These are phyloP conservation scores for Kodamaea fungicola DNA, from an alignment of 1,139 yeast species.

Conservation along the genomic window DNA sequence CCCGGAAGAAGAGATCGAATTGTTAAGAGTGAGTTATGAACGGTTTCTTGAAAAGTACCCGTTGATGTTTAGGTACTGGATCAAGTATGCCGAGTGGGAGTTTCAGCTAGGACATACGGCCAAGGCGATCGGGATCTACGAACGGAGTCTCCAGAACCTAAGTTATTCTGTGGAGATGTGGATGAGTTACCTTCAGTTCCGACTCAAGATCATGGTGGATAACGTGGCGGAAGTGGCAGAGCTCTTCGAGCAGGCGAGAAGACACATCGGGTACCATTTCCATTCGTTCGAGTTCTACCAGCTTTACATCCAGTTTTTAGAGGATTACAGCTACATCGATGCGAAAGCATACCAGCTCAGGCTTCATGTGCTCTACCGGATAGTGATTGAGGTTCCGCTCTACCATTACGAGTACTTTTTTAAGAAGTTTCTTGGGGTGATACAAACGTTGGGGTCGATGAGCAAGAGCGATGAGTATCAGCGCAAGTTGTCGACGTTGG, in stretches of 20 bases:
- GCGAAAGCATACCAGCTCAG: conserved; percentile 30
- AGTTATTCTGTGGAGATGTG: conserved; percentile 68
- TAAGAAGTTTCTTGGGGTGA: conserved; percentile 33
- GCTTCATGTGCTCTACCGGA: conserved; percentile 50
- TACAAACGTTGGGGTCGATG: conserved; percentile 32
- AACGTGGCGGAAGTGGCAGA: conserved; percentile 29
- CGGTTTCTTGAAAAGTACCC: conserved; percentile 66
- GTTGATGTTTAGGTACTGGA: conserved; percentile 73
- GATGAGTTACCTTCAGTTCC: conserved; percentile 61
- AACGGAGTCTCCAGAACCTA: conserved; percentile 49
- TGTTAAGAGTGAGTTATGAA: conserved; percentile 51
- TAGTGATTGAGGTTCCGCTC: conserved; percentile 66
- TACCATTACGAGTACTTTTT: conserved; percentile 71
- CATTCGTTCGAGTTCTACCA: conserved; percentile 75
- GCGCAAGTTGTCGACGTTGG: conserved; percentile 15
- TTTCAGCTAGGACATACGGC: conserved; percentile 56
- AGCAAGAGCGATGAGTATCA: conserved; percentile 19
- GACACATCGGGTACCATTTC: conserved; percentile 67
- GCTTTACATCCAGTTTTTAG: conserved; percentile 56
- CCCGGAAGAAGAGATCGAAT: conserved; percentile 30
- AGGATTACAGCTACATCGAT: conserved; percentile 28
- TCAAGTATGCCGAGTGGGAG: conserved; percentile 67
- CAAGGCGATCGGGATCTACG: conserved; percentile 48
- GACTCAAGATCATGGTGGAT: conserved; percentile 39
- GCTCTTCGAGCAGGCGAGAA: conserved; percentile 63